Percentiles rank a stretch among this genome's conserved stretches.
Conservation (phyloP, 495 filamentous ascomycete species). For the Podospora sp. region DNA sequence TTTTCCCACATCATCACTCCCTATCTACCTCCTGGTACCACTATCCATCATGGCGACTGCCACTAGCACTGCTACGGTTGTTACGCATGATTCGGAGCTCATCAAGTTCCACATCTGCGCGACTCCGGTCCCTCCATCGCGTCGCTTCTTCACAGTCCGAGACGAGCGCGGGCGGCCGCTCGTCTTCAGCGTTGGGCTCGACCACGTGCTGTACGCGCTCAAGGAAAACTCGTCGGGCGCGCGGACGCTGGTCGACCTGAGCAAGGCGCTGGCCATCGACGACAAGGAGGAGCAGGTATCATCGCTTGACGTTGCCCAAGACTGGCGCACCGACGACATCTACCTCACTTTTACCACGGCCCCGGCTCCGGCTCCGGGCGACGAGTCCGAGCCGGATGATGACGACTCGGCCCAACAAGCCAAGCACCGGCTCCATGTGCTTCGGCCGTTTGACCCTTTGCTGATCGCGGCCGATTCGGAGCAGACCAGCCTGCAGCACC, state of each 20-base stretch:
- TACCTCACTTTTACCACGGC: neutral
- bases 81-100: neutral
- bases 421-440: neutral
- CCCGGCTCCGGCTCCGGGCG: neutral
- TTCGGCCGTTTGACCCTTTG: neutral
- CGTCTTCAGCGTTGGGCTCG: neutral
- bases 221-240: neutral
- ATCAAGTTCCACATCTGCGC: neutral
- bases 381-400: neutral
- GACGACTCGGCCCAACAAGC: neutral
- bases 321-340: neutral
- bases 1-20: too few species aligned
- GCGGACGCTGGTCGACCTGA: neutral
- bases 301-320: neutral
- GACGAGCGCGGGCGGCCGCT: neutral
- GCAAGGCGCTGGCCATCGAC: neutral
- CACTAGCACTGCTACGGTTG: neutral
- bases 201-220: neutral
- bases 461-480: neutral
- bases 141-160: neutral
- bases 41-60: neutral
- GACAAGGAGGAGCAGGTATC: neutral
- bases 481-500: neutral
- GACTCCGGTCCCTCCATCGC: neutral
- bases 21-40: neutral